These are phyloP conservation scores for Rhizophlyctis rosea DNA, from an alignment of 192 early-diverging fungal genomes.

Conservation along the genomic window DNA sequence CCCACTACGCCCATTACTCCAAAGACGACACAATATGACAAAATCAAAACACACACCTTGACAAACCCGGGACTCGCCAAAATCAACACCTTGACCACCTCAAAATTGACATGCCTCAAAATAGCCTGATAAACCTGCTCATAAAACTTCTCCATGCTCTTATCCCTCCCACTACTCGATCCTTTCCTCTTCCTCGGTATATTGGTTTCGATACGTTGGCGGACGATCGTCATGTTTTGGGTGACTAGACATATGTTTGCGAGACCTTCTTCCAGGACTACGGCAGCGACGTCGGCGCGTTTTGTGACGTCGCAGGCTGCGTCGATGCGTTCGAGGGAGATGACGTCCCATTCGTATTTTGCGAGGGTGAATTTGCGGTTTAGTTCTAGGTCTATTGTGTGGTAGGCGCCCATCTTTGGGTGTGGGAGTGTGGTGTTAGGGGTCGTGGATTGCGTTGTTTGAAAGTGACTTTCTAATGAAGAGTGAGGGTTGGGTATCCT, in stretches of 20 bases:
- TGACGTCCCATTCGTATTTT: constrained; percentile 92
- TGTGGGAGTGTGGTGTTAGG: no score
- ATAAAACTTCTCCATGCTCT: constrained; percentile 73
- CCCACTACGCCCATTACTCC: not conserved
- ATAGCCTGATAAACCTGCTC: constrained; percentile 89
- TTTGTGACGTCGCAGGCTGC: constrained; percentile 85
- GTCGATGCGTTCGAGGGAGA: constrained; percentile 84
- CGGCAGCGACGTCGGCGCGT: constrained; percentile 88
- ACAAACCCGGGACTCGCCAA: constrained; percentile 96
- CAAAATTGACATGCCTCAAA: constrained; percentile 84
- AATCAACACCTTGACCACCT: constrained; percentile 92
- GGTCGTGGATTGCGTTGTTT: no score
- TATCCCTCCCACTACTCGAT: constrained; percentile 85
- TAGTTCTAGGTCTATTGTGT: constrained; percentile 91
- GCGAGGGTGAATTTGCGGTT: constrained; percentile 82
- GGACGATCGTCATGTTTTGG: constrained; percentile 91
- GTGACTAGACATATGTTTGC: constrained; percentile 93
- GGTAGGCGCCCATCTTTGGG: constrained; percentile 78
- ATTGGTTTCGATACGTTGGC: constrained; percentile 85
- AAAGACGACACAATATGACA: not conserved
- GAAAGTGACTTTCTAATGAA: no score
- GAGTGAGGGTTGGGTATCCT: no score
- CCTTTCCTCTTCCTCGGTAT: constrained; percentile 94
- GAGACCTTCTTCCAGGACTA: constrained; percentile 77
- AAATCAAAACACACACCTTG: constrained; percentile 48